Evolutionary conservation across 169 alveolate genomes (phyloP).

Genomic region (Eimeria sp.): DNA sequence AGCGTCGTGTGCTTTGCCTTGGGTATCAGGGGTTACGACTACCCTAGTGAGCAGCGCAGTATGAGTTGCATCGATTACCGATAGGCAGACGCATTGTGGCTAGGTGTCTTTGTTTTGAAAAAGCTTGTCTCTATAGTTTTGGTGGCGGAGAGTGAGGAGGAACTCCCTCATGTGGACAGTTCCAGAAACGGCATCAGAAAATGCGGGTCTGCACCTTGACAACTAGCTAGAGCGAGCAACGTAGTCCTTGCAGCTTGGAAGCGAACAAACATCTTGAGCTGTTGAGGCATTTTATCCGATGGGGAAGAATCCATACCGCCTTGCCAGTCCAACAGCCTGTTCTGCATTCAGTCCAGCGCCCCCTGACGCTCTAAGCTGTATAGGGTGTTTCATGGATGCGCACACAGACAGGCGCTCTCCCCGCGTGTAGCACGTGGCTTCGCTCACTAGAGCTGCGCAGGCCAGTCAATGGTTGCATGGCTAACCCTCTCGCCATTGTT

Average conservation of each 20-base stretch:
- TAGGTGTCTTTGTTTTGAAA: neutral
- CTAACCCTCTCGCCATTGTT: neutral
- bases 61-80: neutral
- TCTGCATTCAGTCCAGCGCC: neutral
- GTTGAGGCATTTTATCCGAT: neutral
- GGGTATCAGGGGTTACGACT: too few relatives aligned
- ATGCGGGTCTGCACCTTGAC: neutral
- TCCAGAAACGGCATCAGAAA: neutral
- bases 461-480: neutral
- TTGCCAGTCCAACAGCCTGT: neutral
- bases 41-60: neutral
- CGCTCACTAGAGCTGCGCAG: neutral
- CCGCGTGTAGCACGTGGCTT: neutral
- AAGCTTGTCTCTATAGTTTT: neutral
- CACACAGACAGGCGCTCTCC: neutral
- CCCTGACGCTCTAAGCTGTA: neutral
- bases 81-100: neutral
- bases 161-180: neutral
- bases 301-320: neutral
- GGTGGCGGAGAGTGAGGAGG: neutral
- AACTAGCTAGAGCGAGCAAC: neutral
- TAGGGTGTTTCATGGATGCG: neutral
- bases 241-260: neutral
- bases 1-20: too few relatives aligned
- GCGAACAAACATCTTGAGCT: neutral